Evolutionary conservation across 495 filamentous ascomycete species (phyloP), one percentile per base, ranked within the genome.

Genomic region (Xylaria longipes): DNA sequence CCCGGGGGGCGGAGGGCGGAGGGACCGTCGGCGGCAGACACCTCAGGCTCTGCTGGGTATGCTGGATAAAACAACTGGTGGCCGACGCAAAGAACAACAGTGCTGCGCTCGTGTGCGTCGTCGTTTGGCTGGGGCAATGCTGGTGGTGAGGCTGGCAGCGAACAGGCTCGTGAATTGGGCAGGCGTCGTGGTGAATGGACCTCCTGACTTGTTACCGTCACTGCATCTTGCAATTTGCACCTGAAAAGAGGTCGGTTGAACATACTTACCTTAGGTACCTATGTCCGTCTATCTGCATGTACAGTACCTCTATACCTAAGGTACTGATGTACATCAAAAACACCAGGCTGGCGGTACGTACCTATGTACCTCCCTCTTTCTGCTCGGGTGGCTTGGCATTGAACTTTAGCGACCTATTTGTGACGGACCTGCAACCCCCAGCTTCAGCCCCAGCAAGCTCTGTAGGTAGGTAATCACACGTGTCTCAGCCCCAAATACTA

Each of bases 1-100:
- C 61, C 61, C 61, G 69, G 69, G 35, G 68, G 60, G n/a, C n/a
- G n/a, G 68, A 54, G 22, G 52, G 35, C 45, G 35, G 69, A 57
- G 27, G 25, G 43, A 52, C 5, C 9, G 25, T 33, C 29, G 35
- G 60, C 52, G 39, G 60, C n/a, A 43, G 60, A 63, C 25, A 62
- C 60, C n/a, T 63, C 37, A 29, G 35, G n/a, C 57, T 37, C 35
- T 67, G 65, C 31, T 56, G 22, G 60, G 45, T 41, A 63, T 67
- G 65, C 31, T 56, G 22, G 60, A 63, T 41, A 63, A 43, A 43
- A 41, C 57, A 4, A 37, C 20, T 60, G 11, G 54, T n/a, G 29
- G 29, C n/a, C 9, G 29, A 58, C 27, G 14, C 48, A 9, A 52
- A 27, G 27, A 12, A 5, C 48, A 11, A 12, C 5, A 14, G 14